Conservation (phyloP, 2,329 filamentous ascomycete genomes). For the Aspergillus glaucus region DNA sequence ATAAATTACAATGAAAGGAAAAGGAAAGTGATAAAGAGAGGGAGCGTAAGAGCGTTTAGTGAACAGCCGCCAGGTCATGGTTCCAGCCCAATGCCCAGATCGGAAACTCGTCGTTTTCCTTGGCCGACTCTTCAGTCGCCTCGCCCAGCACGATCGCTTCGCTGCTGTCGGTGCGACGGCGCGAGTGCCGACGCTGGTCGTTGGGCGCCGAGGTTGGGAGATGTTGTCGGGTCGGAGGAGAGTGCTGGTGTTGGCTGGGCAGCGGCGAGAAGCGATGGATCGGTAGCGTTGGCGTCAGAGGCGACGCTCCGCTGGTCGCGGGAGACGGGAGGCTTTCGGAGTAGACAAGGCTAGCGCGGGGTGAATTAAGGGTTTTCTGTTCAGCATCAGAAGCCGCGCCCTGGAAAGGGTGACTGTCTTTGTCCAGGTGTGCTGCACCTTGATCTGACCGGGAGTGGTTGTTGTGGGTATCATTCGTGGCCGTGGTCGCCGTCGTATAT, state of each 20-base stretch:
- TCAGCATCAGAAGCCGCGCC: conserved; percentile 29
- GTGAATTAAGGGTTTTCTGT: conserved; percentile 28
- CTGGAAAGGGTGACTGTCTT: conserved; percentile 21
- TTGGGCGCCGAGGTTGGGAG: conserved; percentile 26
- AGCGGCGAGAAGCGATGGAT: conserved; percentile 35
- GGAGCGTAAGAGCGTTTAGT: conserved; percentile 16
- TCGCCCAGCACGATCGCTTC: conserved; percentile 42
- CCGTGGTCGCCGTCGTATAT: conserved; percentile 5
- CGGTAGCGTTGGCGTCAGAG: conserved; percentile 34
- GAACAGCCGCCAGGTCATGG: conserved; percentile 35
- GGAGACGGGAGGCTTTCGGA: conserved; percentile 35
- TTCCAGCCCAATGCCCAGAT: conserved; percentile 36
- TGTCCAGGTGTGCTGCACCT: conserved; percentile 22
- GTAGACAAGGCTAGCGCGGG: conserved; percentile 29
- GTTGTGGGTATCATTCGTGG: no score
- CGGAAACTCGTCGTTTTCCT: conserved; percentile 49
- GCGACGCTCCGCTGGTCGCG: conserved; percentile 31
- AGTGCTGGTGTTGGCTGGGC: conserved; percentile 21
- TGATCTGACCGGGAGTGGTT: conserved; percentile 13
- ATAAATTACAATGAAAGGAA: conserved; percentile 3
- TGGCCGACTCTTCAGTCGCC: conserved; percentile 38
- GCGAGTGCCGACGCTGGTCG: conserved; percentile 30
- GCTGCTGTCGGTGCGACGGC: conserved; percentile 38
- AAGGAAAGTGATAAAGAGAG: conserved; percentile 2
- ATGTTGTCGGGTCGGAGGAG: conserved; percentile 24